These are phyloP conservation scores for Wickerhamomyces sp. DNA, from an alignment of 1,139 yeast genomes.

Conservation along the genomic window DNA sequence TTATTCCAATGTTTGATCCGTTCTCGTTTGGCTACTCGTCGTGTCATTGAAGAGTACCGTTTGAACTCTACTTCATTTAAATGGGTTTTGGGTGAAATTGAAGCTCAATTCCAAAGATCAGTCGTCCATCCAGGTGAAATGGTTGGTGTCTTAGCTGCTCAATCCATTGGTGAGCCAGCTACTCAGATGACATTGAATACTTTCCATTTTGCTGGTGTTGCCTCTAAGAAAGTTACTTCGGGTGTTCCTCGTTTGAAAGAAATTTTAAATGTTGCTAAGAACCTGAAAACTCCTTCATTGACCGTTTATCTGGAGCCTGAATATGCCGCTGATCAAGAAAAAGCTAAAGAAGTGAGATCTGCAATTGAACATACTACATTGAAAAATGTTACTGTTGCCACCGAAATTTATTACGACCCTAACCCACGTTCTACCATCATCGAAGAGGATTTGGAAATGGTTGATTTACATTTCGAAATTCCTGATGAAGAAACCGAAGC, in stretches of 20 bases:
- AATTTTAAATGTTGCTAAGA: constrained; percentile 96
- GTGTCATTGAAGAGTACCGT: constrained; percentile 88
- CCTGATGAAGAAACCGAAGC: constrained; percentile 97
- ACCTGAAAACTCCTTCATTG: constrained; percentile 96
- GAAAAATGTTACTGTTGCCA: constrained; percentile 93
- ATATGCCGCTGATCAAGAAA: constrained; percentile 82
- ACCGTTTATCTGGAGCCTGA: constrained; percentile 84
- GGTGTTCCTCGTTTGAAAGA: constrained; percentile 99
- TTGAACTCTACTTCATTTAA: constrained; percentile 83
- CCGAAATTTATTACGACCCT: constrained; percentile 96
- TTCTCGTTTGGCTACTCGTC: constrained; percentile 85
- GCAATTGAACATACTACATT: constrained; percentile 95
- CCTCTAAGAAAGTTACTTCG: constrained; percentile 96
- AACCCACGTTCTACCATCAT: constrained; percentile 96
- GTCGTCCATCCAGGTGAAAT: constrained; percentile 98
- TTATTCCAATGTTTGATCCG: constrained; percentile 89
- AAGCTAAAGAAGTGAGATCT: constrained; percentile 92
- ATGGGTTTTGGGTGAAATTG: constrained; percentile 94
- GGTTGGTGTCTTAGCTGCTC: constrained; percentile 99
- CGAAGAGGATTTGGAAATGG: constrained; percentile 95
- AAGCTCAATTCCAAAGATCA: constrained; percentile 88
- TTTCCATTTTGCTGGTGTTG: constrained; percentile 99
- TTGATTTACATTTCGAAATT: constrained; percentile 93
- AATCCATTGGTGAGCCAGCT: constrained; percentile 99
- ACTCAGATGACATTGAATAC: constrained; percentile 99